Evolutionary conservation across 1,284 basidiomycete genomes (phyloP), one percentile per base, ranked within the genome.

Genomic region (Pseudozyma sp.): DNA sequence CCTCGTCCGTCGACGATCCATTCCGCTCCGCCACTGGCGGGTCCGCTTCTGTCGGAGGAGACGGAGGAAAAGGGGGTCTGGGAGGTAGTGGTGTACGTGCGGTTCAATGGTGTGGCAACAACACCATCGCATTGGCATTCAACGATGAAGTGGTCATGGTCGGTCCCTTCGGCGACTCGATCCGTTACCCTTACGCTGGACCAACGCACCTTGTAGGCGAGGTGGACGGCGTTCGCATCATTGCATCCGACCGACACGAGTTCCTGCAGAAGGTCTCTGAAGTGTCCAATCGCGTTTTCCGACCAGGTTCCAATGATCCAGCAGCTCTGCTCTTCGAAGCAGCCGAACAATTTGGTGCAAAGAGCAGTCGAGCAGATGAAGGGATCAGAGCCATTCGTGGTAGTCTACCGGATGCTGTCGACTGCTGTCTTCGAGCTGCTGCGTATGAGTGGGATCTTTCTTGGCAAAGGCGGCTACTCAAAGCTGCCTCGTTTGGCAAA

Each of bases 91-190:
- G 81, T 2, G 55, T 83, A 1, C 59, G 65, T 13, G 64, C 68
- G 25, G 64, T 95, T 0, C 92, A 92, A 81, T 99, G 97, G 97
- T 98, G 95, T 82, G 95, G 95, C 6, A 95, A 95, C 83, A 95
- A 99, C 85, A 94, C 94, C 0, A 92, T 99, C 31, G 89, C 94
- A 2, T 88, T 98, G 16, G 91, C 91, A 2, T 98, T 93, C 92
- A 89, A 90, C 42, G 88, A 89, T n/a, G 87, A 91, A 49, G 92
- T 92, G 0, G 87, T 95, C 14, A 88, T 99, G 51, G 92, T 97
- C 10, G 95, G 96, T 2, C 96, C 96, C 5, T 93, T 91, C 71
- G 95, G 94, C 1, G 94, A 96, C 74, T 92, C 90, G 1, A 86
- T 98, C 21, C 95, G 93, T 76, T 96, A 93, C 83, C 89, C 89